Evolutionary conservation across 148 eudicot genomes (phyloP).

Genomic region (Vaccinium macrocarpon): DNA sequence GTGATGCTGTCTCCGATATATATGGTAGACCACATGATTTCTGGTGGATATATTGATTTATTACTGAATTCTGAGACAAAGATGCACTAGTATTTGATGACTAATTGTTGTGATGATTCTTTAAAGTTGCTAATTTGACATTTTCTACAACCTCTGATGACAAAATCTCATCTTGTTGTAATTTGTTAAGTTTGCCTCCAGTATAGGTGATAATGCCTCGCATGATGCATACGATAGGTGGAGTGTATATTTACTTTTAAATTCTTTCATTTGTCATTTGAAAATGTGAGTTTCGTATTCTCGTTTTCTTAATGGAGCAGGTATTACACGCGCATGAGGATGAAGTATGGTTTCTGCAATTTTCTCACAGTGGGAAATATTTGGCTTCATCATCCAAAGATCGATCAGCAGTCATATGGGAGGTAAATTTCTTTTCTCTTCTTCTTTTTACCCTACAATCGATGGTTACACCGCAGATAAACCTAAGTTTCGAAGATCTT

Average conservation of each 20-base stretch:
- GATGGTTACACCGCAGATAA: neutral
- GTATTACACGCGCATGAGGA: conserved; percentile 58
- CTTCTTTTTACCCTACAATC: neutral
- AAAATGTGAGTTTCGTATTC: neutral
- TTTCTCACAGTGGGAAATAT: conserved; percentile 73
- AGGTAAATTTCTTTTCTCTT: conserved; percentile 41
- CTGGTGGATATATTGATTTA: neutral
- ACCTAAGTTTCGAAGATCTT: neutral
- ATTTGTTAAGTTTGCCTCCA: neutral
- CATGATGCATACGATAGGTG: neutral
- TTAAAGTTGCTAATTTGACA: neutral
- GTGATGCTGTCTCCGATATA: neutral
- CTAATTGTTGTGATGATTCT: neutral
- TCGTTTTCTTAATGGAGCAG: conserved; percentile 32
- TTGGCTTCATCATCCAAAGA: conserved; percentile 88
- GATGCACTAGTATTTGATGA: neutral
- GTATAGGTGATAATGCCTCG: neutral
- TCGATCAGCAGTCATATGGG: conserved; percentile 71
- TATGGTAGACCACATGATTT: neutral
- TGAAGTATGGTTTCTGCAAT: conserved; percentile 80
- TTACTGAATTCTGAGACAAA: neutral
- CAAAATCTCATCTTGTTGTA: neutral
- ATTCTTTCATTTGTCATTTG: neutral
- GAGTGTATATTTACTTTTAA: neutral
- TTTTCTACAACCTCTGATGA: neutral